Evolutionary conservation across 768 basidiomycete species (phyloP).

Genomic region (Xerocomellus amylosporus): DNA sequence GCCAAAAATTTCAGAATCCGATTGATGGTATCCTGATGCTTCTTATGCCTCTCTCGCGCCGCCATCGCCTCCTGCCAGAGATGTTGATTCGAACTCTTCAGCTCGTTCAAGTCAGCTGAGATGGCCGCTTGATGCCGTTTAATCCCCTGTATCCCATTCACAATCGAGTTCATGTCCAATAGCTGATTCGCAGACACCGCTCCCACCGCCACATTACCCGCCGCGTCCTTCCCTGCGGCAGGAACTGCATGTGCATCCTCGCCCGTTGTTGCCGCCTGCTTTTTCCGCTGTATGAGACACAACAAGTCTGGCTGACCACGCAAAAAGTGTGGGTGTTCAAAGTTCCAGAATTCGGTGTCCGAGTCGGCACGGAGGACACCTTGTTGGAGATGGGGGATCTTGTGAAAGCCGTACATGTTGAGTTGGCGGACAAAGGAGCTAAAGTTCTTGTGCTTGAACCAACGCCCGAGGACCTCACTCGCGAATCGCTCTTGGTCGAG

Average conservation of each 20-base stretch:
- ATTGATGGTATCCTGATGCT: conserved; percentile 95
- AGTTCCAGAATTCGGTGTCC: conserved; percentile 87
- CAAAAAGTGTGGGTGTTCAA: conserved; percentile 85
- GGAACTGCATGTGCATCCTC: conserved; percentile 30
- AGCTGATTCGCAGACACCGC: conserved; percentile 47
- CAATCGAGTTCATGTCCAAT: conserved; percentile 74
- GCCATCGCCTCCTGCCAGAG: conserved; percentile 91
- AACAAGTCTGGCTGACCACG: conserved; percentile 87
- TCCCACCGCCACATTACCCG: conserved; percentile 18
- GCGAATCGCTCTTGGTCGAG: conserved; percentile 90
- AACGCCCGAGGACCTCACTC: conserved; percentile 82
- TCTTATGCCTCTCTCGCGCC: conserved; percentile 77
- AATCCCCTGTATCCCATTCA: conserved; percentile 81
- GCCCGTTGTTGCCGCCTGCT: conserved; percentile 39
- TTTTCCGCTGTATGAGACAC: conserved; percentile 85
- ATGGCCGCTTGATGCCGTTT: conserved; percentile 93
- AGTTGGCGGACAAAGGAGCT: conserved; percentile 92
- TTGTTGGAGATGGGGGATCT: conserved; percentile 94
- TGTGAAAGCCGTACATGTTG: conserved; percentile 97
- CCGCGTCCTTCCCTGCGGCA: conserved; percentile 12
- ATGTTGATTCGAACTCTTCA: conserved; percentile 82
- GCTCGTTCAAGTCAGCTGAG: conserved; percentile 80
- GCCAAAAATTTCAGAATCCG: conserved; percentile 93
- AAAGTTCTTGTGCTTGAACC: conserved; percentile 98
- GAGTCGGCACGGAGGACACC: conserved; percentile 84